phyloP scores from a whole-genome alignment of 1,139 yeast species.

The Pneumocystis wakefieldiae region DNA sequence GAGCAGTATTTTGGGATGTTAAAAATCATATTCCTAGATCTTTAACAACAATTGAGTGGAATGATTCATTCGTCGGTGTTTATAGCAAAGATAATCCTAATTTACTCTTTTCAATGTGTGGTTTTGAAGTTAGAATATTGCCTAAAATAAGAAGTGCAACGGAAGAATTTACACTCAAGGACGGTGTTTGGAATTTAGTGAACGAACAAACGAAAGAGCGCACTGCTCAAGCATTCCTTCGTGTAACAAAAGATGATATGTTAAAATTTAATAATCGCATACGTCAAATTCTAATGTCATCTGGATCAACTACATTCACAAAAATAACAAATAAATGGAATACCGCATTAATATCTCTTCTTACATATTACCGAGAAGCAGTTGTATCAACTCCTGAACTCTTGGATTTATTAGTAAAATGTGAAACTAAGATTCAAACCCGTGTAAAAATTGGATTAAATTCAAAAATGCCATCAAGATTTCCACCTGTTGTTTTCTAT shows the following conservation, averaged over 20 bases:
- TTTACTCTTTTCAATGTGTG: slow-evolving; percentile 76
- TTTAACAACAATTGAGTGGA: slow-evolving; percentile 64
- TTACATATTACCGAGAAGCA: slow-evolving; percentile 87
- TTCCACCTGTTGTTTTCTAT: slow-evolving; percentile 97
- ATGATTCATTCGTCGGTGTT: slow-evolving; percentile 67
- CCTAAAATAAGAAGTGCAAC: slow-evolving; percentile 51
- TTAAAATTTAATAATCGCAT: slow-evolving; percentile 70
- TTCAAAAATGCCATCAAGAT: slow-evolving; percentile 95
- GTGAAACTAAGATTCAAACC: slow-evolving; percentile 89
- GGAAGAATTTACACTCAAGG: slow-evolving; percentile 31
- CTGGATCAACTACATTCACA: slow-evolving; percentile 91
- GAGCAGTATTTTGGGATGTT: slow-evolving; percentile 88
- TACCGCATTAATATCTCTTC: slow-evolving; percentile 71
- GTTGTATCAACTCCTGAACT: slow-evolving; percentile 68
- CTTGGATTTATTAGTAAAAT: slow-evolving; percentile 68
- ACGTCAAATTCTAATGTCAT: slow-evolving; percentile 82
- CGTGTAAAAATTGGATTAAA: slow-evolving; percentile 89
- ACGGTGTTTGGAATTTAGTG: slow-evolving; percentile 84
- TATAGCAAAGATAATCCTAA: slow-evolving; percentile 86
- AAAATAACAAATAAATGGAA: slow-evolving; percentile 95
- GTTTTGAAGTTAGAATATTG: slow-evolving; percentile 78
- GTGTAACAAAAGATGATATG: slow-evolving; percentile 69
- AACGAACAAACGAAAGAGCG: slow-evolving; percentile 63
- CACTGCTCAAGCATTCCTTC: slow-evolving; percentile 75
- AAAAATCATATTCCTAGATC: slow-evolving; percentile 65